phyloP scores from a whole-genome alignment of 768 basidiomycete genomes.

The Lentinula lateritia region DNA sequence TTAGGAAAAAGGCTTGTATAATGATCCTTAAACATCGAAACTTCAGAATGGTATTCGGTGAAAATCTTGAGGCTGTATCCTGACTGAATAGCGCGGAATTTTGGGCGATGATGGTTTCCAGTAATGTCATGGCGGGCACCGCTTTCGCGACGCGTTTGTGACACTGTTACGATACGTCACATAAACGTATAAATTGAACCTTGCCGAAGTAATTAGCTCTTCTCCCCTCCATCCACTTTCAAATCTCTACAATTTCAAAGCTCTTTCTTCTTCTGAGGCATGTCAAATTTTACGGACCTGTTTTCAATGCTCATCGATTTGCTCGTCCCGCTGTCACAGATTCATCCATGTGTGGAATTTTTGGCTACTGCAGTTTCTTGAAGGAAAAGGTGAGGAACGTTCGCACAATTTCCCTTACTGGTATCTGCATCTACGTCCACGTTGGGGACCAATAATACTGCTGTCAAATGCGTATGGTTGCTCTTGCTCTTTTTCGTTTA shows the following conservation, averaged over 20 bases:
- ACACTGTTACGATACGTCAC: neutral
- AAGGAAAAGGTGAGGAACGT: constrained; percentile 54
- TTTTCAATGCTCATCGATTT: neutral
- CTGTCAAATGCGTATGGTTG: too few species aligned
- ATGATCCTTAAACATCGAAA: too few species aligned
- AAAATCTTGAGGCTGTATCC: neutral
- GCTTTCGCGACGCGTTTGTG: neutral
- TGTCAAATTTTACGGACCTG: neutral
- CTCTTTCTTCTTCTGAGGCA: neutral
- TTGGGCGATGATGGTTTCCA: neutral
- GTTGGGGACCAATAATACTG: neutral
- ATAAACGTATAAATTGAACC: neutral
- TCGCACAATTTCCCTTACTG: neutral
- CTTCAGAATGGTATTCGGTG: neutral
- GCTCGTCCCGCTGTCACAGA: neutral
- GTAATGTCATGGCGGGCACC: neutral
- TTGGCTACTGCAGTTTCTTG: constrained; percentile 72
- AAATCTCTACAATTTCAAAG: neutral
- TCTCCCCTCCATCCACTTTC: constrained; percentile 4
- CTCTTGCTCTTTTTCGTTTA: neutral
- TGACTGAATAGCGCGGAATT: neutral
- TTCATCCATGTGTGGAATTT: constrained; percentile 62
- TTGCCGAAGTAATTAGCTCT: neutral
- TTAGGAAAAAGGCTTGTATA: too few species aligned
- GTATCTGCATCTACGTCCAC: neutral